Evolutionary conservation across 352 stramenopile species (phyloP).

Genomic region (Pythium grandisporangium): DNA sequence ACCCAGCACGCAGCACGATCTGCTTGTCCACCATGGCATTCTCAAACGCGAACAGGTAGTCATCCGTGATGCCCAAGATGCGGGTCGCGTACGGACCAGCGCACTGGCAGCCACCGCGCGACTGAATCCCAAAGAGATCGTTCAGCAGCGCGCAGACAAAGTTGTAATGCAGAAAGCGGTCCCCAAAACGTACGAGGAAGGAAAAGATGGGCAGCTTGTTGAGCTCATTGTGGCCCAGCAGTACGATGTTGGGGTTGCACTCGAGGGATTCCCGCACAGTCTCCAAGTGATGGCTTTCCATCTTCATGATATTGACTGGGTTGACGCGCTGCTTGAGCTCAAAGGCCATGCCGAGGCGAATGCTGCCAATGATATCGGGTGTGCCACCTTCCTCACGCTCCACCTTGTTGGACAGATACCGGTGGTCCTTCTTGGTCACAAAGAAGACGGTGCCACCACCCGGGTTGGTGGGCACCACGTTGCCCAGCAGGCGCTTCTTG

Average conservation of each 20-base stretch:
- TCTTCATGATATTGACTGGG: slow-evolving; percentile 20
- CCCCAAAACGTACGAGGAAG: slow-evolving; percentile 82
- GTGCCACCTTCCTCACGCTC: slow-evolving; percentile 95
- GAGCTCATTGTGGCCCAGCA: slow-evolving; percentile 55
- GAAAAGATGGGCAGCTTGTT: slow-evolving; percentile 85
- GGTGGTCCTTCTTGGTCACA: slow-evolving; percentile 27
- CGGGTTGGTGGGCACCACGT: slow-evolving; percentile 27
- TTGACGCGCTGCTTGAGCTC: slow-evolving; percentile 68
- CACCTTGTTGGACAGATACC: slow-evolving; percentile 81
- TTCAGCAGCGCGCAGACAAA: slow-evolving; percentile 95
- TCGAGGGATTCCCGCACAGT: slow-evolving; percentile 19
- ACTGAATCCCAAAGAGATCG: slow-evolving; percentile 96
- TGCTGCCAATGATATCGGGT: slow-evolving; percentile 88
- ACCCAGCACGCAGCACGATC: slow-evolving; percentile 90
- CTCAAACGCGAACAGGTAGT: slow-evolving; percentile 57
- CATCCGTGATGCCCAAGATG: slow-evolving; percentile 82
- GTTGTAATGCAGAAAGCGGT: slow-evolving; percentile 92
- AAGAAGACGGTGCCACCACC: slow-evolving; percentile 38
- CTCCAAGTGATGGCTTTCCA: slow-evolving; percentile 20
- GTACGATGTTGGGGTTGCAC: slow-evolving; percentile 47
- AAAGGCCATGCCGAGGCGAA: slow-evolving; percentile 83
- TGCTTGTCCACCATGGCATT: slow-evolving; percentile 76
- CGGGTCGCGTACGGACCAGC: slow-evolving; percentile 89
- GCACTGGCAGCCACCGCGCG: slow-evolving; percentile 28
- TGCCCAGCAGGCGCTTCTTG: slow-evolving; percentile 81